These are phyloP conservation scores for Diaporthe helianthi DNA, from an alignment of 2,329 filamentous ascomycete species.

Conservation along the genomic window DNA sequence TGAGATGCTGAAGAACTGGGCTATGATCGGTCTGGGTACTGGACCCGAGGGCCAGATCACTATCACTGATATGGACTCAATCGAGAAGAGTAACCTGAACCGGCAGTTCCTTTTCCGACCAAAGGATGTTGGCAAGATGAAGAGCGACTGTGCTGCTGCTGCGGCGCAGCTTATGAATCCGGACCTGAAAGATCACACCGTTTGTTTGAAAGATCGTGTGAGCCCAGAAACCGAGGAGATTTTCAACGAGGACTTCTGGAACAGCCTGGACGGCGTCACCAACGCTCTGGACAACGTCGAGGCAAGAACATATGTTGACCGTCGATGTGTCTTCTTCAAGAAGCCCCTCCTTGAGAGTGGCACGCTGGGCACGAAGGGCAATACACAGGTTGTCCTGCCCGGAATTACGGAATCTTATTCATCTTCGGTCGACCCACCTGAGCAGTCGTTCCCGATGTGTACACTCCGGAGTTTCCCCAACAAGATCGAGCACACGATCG, in stretches of 20 bases:
- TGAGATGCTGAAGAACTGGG: slow-evolving; percentile 99
- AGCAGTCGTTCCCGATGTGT: slow-evolving; percentile 99
- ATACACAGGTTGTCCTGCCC: slow-evolving; percentile 94
- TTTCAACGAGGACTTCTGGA: slow-evolving; percentile 95
- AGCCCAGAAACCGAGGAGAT: slow-evolving; percentile 90
- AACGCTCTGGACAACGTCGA: slow-evolving; percentile 98
- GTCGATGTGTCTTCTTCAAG: slow-evolving; percentile 96
- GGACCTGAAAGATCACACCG: slow-evolving; percentile 85
- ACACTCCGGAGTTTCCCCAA: slow-evolving; percentile 97
- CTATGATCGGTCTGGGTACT: slow-evolving; percentile 93
- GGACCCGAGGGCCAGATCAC: slow-evolving; percentile 88
- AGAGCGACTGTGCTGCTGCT: slow-evolving; percentile 91
- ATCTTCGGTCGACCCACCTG: slow-evolving; percentile 89
- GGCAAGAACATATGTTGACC: slow-evolving; percentile 93
- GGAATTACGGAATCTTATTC: slow-evolving; percentile 96
- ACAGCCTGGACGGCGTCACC: slow-evolving; percentile 85
- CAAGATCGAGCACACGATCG: slow-evolving; percentile 97
- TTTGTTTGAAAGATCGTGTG: slow-evolving; percentile 86
- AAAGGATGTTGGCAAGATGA: slow-evolving; percentile 92
- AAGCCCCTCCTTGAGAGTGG: slow-evolving; percentile 96
- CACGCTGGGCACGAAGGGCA: slow-evolving; percentile 98
- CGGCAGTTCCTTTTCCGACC: slow-evolving; percentile 94
- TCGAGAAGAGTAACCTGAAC: slow-evolving; percentile 98
- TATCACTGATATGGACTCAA: slow-evolving; percentile 97
- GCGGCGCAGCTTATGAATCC: slow-evolving; percentile 97